Evolutionary conservation across 129 eudicot species (phyloP), one percentile per base, ranked within the genome.

Genomic region (Oenanthe sinensis): DNA sequence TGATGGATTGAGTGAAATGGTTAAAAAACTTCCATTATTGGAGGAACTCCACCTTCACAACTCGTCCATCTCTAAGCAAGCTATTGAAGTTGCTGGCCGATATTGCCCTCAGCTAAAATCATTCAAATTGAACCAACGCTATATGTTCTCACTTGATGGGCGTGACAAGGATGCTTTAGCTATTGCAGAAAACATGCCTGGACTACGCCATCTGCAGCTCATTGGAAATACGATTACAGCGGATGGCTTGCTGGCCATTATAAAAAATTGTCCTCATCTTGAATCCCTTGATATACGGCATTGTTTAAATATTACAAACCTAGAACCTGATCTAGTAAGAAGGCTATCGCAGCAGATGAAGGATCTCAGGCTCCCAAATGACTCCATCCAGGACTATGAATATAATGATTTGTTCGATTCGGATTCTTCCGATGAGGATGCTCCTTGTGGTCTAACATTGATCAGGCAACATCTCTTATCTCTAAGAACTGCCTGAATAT

Each of bases 251-350:
- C 71, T 79, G 54, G 93, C 93, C 68, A 88, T 92, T 75, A 86
- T 92, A 22, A 74, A 80, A 75, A 79, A 82, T 49, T 92, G 98
- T 47, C 88, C 87, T 19, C 83, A 80, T 44, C 90, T 90, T 12
- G 87, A 85, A 84, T 87, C 89, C 3, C 93, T 92, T 54, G 98
- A 92, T 26, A 78, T 92, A 22, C 87, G 96, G n/a, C 79, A 76
- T 76, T 92, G 98, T 85, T 86, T 78, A 62, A 87, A 84, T 79
- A 81, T 92, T 19, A 26, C 49, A 0, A 46, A 79, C 52, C 86
- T 90, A 20, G 79, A 79, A 10, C 89, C 88, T 6, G 72, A 43
- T 79, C 52, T 92, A 22, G 88, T 80, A 44, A 92, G 79, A 79
- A 37, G 88, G 77, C 86, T 84, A 36, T 44, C 58, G 24, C 87